phyloP scores from a whole-genome alignment of 2,329 filamentous ascomycete species.

The Neofusicoccum sp. region DNA sequence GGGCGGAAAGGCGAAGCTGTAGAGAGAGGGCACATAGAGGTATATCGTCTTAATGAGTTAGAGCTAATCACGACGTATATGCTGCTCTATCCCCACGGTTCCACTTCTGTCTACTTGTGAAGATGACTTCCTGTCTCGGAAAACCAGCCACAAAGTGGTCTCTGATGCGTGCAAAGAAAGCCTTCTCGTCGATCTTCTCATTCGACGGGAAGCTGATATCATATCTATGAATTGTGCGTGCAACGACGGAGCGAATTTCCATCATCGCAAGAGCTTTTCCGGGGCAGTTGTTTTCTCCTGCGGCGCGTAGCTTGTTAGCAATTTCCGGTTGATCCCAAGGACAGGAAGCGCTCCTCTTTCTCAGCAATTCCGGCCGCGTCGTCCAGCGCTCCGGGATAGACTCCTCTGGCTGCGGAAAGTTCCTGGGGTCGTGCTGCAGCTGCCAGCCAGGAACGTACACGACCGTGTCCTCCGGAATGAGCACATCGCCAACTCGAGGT shows the following conservation, averaged over 20 bases:
- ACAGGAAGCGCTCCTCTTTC: neutral
- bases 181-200: constrained; percentile 21
- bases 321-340: neutral
- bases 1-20: constrained; percentile 43
- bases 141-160: constrained; percentile 28
- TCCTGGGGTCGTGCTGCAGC: constrained; percentile 27
- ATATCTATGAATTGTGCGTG: neutral
- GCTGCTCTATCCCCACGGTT: neutral
- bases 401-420: constrained; percentile 21
- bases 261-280: constrained; percentile 5
- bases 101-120: neutral
- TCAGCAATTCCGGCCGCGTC: neutral
- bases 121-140: neutral
- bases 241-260: constrained; percentile 4
- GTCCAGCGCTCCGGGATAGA: constrained; percentile 35
- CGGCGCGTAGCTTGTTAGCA: neutral
- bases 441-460: constrained; percentile 33
- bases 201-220: constrained; percentile 25
- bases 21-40: constrained; percentile 19
- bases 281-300: constrained; percentile 4
- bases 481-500: constrained; percentile 30
- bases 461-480: constrained; percentile 31
- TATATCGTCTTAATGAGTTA: neutral
- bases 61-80: neutral
- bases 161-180: constrained; percentile 25